Evolutionary conservation across 768 basidiomycete genomes (phyloP).

Genomic region (Lactarius sp.): DNA sequence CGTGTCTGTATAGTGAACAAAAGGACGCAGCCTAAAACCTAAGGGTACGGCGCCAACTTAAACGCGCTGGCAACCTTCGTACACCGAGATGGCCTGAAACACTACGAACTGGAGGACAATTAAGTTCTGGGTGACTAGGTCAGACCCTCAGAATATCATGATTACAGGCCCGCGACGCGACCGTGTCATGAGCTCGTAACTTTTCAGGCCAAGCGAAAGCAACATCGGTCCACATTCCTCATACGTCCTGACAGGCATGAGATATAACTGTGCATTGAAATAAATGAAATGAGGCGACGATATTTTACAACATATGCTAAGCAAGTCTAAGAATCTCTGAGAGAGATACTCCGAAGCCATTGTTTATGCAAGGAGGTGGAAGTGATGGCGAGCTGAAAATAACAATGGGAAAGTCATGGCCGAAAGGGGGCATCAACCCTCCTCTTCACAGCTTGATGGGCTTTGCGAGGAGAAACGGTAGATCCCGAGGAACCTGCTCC

Average conservation of each 20-base stretch:
- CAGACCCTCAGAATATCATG: no score
- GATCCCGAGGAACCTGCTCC: constrained; percentile 1
- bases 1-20: neutral
- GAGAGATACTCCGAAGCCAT: neutral
- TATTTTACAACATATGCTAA: constrained; percentile 20
- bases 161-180: no score
- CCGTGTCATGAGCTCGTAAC: neutral
- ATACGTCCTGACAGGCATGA: neutral
- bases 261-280: constrained; percentile 5
- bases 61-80: no score
- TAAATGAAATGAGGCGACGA: constrained; percentile 6
- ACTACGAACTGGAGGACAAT: no score
- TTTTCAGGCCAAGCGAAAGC: neutral
- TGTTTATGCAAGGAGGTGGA: neutral
- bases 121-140: no score
- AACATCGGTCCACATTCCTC: no score
- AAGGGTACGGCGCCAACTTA: no score
- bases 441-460: constrained; percentile 9
- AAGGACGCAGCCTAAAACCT: no score
- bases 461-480: neutral
- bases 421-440: neutral
- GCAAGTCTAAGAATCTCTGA: constrained; percentile 8
- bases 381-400: neutral
- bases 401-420: constrained; percentile 9
- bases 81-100: no score